These are phyloP conservation scores for Termitomyces titanicus DNA, from an alignment of 768 basidiomycete genomes.

Conservation along the genomic window DNA sequence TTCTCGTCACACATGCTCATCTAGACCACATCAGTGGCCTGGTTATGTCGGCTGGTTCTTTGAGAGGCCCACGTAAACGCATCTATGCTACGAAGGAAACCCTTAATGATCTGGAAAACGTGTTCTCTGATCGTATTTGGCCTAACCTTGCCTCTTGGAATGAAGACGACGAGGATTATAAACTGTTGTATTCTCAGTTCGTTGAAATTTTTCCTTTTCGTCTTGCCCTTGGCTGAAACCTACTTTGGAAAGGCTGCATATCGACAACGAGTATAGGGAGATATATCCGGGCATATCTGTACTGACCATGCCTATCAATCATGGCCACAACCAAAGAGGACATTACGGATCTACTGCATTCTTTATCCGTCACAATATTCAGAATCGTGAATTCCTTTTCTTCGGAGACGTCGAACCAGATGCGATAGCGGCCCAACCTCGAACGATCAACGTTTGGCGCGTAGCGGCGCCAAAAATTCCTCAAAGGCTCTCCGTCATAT, in stretches of 20 bases:
- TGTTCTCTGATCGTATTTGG: conserved; percentile 83
- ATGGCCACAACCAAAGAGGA: conserved; percentile 56
- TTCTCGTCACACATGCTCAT: conserved; percentile 86
- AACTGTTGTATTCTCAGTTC: conserved; percentile 63
- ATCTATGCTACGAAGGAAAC: conserved; percentile 60
- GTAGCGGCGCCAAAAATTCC: conserved; percentile 77
- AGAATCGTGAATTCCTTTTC: conserved; percentile 75
- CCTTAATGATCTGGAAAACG: conserved; percentile 62
- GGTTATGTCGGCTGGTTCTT: conserved; percentile 79
- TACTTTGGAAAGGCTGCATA: conserved; percentile 36
- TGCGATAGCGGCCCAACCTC: conserved; percentile 53
- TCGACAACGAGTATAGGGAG: conserved; percentile 48
- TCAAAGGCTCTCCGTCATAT: conserved; percentile 67
- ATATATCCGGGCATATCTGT: conserved; percentile 59
- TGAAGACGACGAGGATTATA: conserved; percentile 53
- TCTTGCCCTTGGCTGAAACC: conserved; percentile 7
- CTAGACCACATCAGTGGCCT: conserved; percentile 86
- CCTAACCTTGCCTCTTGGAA: conserved; percentile 80
- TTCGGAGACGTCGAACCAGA: conserved; percentile 96
- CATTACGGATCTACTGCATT: conserved; percentile 80
- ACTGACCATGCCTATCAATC: conserved; percentile 64
- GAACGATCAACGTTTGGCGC: conserved; percentile 74
- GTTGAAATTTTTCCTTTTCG: conserved; percentile 22
- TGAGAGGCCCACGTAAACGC: conserved; percentile 56
- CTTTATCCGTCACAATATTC: conserved; percentile 70